Evolutionary conservation across 176 grass and related monocot species (phyloP), one percentile per base, ranked within the genome.

Genomic region (Hordeum marinum): DNA sequence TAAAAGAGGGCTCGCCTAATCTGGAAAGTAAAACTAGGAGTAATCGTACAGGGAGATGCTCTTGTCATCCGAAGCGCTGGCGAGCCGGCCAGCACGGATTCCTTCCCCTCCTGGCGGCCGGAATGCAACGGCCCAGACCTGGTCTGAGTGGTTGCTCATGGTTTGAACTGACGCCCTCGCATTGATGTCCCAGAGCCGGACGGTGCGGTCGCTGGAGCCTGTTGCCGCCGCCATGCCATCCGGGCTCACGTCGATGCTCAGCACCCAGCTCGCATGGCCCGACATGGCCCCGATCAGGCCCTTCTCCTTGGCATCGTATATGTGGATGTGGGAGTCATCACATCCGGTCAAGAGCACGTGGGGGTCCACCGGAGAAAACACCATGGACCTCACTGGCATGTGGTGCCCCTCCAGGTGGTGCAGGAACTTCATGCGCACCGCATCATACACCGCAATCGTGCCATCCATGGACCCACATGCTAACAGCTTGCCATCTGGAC

Each of bases 11-110:
- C 5, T 9, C 34, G 41, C 31, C 54, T 21, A 65, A 69, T 48
- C 37, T 6, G 18, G 0, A 11, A 42, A 86, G 24, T 0, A 15
- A 42, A 86, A 84, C 86, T 89, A 95, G 0, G 93, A 95, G 88
- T 95, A 94, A 92, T 98, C 96, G 11, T 94, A 98, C 57, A 98
- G 71, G 10, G 96, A 95, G 58, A 95, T 87, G 79, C 93, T 92
- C 89, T 87, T 95, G 77, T 95, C 96, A 41, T 98, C 96, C 0
- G 93, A 98, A 15, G 83, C 90, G 1, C 91, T 98, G 0, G 96
- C 96, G 1, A 98, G 89, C 7, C 96, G 91, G 6, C 93, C 93
- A 7, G 50, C 91, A 0, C 93, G 90, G 27, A 93, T 81, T 34
- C 93, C 93, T 1, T 84, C 43, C 10, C 96, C 91, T 42, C 91